Evolutionary conservation across 2,329 filamentous ascomycete species (phyloP).

Genomic region (Diaporthe ampelina): DNA sequence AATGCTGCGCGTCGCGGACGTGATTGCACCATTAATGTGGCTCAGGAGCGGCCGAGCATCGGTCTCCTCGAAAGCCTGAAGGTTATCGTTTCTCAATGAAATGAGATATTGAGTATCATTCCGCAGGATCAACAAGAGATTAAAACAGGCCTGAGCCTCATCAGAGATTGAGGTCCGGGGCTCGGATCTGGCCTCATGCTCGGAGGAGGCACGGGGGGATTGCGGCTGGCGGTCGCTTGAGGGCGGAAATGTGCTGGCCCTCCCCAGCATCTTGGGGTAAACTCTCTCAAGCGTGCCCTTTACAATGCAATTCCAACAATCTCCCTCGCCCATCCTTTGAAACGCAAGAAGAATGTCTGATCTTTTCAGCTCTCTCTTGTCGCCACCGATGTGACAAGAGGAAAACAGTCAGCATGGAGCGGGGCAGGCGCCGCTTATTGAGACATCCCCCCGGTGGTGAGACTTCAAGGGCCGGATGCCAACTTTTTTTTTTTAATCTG

Average conservation of each 20-base stretch:
- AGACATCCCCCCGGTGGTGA: constrained; percentile 4
- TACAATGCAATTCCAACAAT: constrained; percentile 27
- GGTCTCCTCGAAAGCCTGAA: constrained; percentile 27
- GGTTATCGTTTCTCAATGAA: constrained; percentile 38
- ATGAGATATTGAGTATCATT: constrained; percentile 41
- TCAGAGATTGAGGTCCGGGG: constrained; percentile 32
- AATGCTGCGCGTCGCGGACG: constrained; percentile 36
- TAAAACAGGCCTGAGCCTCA: constrained; percentile 41
- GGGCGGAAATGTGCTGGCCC: constrained; percentile 31
- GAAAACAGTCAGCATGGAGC: constrained; percentile 24
- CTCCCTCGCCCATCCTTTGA: constrained; percentile 27
- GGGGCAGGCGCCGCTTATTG: constrained; percentile 25
- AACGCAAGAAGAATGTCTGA: background rate
- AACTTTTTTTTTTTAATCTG: constrained; percentile 17
- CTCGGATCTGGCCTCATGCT: constrained; percentile 34
- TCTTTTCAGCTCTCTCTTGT: constrained; percentile 12
- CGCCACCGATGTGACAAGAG: constrained; percentile 19
- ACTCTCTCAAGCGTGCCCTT: constrained; percentile 15
- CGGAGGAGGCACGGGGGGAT: constrained; percentile 27
- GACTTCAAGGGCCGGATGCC: constrained; percentile 7
- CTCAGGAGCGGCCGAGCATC: constrained; percentile 31
- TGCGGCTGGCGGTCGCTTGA: constrained; percentile 19
- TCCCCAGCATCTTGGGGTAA: constrained; percentile 32
- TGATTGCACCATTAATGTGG: constrained; percentile 39
- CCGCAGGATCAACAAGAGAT: constrained; percentile 39